Percentiles rank a stretch among this genome's conserved stretches.
Evolutionary conservation across 1,284 basidiomycete genomes (phyloP).

Genomic region (Spongiforma sp.): DNA sequence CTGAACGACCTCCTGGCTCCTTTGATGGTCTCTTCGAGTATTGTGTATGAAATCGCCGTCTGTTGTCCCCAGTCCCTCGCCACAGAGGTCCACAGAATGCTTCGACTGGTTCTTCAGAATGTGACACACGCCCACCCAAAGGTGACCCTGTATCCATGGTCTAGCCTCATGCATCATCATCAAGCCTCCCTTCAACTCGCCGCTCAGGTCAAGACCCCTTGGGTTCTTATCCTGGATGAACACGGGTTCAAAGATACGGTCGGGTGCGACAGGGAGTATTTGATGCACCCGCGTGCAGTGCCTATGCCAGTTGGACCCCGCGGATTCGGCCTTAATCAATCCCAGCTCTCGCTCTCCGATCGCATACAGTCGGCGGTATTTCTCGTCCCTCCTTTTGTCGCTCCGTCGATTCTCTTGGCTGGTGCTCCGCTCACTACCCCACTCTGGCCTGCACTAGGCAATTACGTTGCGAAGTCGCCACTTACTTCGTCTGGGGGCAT

Average conservation of each 20-base stretch:
- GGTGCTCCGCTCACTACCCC: conserved; percentile 20
- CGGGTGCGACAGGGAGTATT: conserved; percentile 36
- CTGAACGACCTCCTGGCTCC: conserved; percentile 42
- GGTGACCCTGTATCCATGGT: conserved; percentile 46
- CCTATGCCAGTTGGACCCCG: conserved; percentile 50
- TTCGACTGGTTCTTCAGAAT: conserved; percentile 41
- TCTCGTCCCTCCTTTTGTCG: conserved; percentile 62
- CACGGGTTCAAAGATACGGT: conserved; percentile 42
- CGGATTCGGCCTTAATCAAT: conserved; percentile 40
- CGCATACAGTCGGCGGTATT: conserved; percentile 46
- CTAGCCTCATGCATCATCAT: conserved; percentile 31
- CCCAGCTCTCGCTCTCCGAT: conserved; percentile 37
- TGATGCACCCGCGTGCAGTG: conserved; percentile 43
- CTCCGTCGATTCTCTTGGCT: conserved; percentile 36
- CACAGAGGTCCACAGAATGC: conserved; percentile 38
- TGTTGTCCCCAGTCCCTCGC: conserved; percentile 49
- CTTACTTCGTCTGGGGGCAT: conserved; percentile 26
- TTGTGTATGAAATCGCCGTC: conserved; percentile 52
- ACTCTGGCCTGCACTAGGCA: conserved; percentile 52
- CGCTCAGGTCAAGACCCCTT: conserved; percentile 47
- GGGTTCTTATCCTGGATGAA: conserved; percentile 58
- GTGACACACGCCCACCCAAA: conserved; percentile 42
- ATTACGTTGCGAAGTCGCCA: conserved; percentile 25
- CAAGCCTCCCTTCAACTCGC: conserved; percentile 37
- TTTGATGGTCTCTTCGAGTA: conserved; percentile 40